A percentile compares a stretch with the other conserved stretches of the same genome.
Conservation (phyloP, 1,284 basidiomycete species). For the Rhodotorula sp. region DNA sequence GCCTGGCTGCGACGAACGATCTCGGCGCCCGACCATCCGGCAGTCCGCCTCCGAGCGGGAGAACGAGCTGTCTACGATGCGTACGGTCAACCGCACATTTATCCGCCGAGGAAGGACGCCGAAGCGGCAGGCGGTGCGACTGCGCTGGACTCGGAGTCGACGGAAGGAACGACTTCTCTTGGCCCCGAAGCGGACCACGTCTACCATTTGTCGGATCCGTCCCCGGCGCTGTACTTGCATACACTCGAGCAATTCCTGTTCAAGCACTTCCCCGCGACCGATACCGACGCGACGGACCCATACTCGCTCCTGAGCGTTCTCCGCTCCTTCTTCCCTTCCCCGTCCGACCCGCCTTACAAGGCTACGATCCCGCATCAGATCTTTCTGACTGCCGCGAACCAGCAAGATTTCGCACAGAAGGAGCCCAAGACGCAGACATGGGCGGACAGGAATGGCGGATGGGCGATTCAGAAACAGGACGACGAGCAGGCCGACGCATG, state of each 20-base stretch:
- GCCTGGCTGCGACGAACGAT: background rate
- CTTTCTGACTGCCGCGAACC: conserved; percentile 18
- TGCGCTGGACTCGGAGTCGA: background rate
- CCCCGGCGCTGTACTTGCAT: conserved; percentile 13
- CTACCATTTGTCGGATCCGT: conserved; percentile 11
- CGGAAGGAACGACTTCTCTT: conserved; percentile 4
- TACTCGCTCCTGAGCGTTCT: conserved; percentile 26
- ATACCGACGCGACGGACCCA: conserved; percentile 13
- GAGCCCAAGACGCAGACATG: background rate
- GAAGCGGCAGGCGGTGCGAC: background rate
- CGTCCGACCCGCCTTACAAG: background rate
- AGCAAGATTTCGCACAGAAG: conserved; percentile 5
- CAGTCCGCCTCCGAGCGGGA: background rate
- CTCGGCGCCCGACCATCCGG: background rate
- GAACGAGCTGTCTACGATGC: conserved; percentile 11
- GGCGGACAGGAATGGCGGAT: background rate
- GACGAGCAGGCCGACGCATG: conserved; percentile 18
- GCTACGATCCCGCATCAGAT: conserved; percentile 12
- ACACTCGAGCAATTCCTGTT: conserved; percentile 28
- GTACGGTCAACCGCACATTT: conserved; percentile 3
- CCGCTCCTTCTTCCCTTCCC: conserved; percentile 20
- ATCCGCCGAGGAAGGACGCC: background rate
- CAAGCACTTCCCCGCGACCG: conserved; percentile 19
- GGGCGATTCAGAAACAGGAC: conserved; percentile 16
- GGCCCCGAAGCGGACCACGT: conserved; percentile 16